Percentiles rank a stretch among this genome's conserved stretches.
Conservation (phyloP, 2,329 filamentous ascomycete genomes). For the Sodiomyces alkalinus region DNA sequence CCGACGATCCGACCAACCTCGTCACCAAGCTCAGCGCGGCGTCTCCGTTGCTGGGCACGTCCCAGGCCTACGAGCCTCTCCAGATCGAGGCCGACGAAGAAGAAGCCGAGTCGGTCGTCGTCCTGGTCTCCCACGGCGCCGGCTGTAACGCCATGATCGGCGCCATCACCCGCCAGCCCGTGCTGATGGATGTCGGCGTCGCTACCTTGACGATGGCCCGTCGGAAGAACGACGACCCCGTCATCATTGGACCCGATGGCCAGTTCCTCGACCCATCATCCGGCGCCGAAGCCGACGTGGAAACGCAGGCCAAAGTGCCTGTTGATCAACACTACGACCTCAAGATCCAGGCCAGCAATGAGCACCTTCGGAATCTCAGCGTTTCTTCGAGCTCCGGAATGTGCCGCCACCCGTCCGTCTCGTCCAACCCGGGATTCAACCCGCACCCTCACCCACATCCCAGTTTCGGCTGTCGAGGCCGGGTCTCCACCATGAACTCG, state of each 20-base stretch:
- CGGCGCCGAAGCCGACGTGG: slow-evolving; percentile 9
- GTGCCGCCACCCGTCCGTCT: slow-evolving; percentile 15
- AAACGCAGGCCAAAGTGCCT: slow-evolving; percentile 18
- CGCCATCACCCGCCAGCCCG: slow-evolving; percentile 79
- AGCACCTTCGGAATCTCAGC: slow-evolving; percentile 45
- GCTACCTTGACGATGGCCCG: slow-evolving; percentile 84
- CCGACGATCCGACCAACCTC: slow-evolving; percentile 34
- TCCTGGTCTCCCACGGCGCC: slow-evolving; percentile 86
- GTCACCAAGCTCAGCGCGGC: no score
- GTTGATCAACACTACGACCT: slow-evolving; percentile 56
- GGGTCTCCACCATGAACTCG: slow-evolving; percentile 15
- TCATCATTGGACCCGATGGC: slow-evolving; percentile 12
- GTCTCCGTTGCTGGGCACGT: no score
- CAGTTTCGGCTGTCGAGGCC: no score
- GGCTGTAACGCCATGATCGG: slow-evolving; percentile 93
- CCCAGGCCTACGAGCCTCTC: slow-evolving; percentile 12
- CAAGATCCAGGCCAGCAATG: slow-evolving; percentile 56
- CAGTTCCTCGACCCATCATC: no score
- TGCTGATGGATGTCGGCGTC: slow-evolving; percentile 78
- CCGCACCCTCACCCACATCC: slow-evolving; percentile 7
- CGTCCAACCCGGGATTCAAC: slow-evolving; percentile 19
- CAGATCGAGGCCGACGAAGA: slow-evolving; percentile 40
- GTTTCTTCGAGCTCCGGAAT: slow-evolving; percentile 17
- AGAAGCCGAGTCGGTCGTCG: slow-evolving; percentile 59
- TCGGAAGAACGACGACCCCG: slow-evolving; percentile 29